phyloP scores from a whole-genome alignment of 371 early-diverging fungal species.

The Mucor lusitanicus region DNA sequence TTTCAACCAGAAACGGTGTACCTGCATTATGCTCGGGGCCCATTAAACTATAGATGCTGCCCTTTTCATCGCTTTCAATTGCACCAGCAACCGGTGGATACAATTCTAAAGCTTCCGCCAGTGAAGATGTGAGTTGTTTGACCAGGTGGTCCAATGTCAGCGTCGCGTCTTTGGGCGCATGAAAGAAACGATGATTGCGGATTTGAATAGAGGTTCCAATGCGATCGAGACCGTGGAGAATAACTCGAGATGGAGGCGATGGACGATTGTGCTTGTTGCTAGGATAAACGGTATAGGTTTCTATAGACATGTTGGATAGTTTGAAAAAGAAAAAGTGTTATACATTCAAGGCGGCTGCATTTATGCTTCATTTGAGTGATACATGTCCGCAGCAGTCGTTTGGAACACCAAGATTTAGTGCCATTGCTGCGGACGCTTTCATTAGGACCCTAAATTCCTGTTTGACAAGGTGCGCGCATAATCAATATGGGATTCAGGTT shows the following conservation, averaged over 20 bases:
- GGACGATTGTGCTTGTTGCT: conserved; percentile 37
- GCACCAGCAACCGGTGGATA: conserved; percentile 42
- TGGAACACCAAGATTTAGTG: too few species aligned
- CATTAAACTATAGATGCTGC: conserved; percentile 23
- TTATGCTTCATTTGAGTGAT: too few species aligned
- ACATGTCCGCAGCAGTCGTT: too few species aligned
- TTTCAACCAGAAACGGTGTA: conserved; percentile 42
- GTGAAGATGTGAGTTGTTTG: conserved; percentile 31
- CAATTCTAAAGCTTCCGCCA: conserved; percentile 45
- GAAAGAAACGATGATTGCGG: conserved; percentile 43
- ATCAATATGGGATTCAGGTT: too few species aligned
- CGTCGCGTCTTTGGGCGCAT: neutral
- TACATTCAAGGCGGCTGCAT: too few species aligned
- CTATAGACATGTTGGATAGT: conserved; percentile 17
- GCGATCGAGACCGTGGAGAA: conserved; percentile 37
- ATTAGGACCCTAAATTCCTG: too few species aligned
- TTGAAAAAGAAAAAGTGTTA: too few species aligned
- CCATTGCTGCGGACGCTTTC: too few species aligned
- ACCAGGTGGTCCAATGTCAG: conserved; percentile 12
- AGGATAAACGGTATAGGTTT: conserved; percentile 30
- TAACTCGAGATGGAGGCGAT: conserved; percentile 24
- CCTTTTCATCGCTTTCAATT: conserved; percentile 19
- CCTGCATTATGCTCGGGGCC: conserved; percentile 19
- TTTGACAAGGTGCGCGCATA: too few species aligned
- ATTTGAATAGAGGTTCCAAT: conserved; percentile 39